phyloP scores from a whole-genome alignment of 2,329 filamentous ascomycete genomes.

The Colletotrichum neosansevieriae region DNA sequence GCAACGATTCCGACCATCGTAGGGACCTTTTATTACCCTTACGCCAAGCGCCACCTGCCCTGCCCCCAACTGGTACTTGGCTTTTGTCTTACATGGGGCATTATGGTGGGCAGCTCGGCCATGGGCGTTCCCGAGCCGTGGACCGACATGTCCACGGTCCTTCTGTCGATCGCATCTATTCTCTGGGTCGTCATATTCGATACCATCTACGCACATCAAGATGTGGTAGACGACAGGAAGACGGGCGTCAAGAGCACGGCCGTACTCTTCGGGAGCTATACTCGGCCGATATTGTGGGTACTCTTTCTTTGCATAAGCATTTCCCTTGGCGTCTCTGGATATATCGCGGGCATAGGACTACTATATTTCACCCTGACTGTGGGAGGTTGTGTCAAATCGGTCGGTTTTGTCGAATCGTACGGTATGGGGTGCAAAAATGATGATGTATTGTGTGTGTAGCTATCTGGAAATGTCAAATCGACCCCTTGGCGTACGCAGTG shows the following conservation, averaged over 20 bases:
- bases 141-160: slow-evolving; percentile 43
- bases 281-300: background rate
- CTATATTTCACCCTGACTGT: background rate
- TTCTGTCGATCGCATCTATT: slow-evolving; percentile 46
- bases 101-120: slow-evolving; percentile 46
- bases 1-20: slow-evolving; percentile 45
- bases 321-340: background rate
- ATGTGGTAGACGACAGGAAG: slow-evolving; percentile 49
- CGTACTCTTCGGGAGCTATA: slow-evolving; percentile 44
- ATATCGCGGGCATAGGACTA: background rate
- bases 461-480: no score
- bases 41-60: slow-evolving; percentile 52
- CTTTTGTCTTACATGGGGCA: slow-evolving; percentile 48
- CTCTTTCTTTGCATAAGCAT: background rate
- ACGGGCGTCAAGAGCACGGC: slow-evolving; percentile 50
- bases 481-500: no score
- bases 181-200: slow-evolving; percentile 52
- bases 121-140: slow-evolving; percentile 43
- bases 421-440: no score
- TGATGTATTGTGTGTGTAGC: no score
- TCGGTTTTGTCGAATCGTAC: no score
- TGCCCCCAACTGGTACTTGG: slow-evolving; percentile 52
- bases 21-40: slow-evolving; percentile 49
- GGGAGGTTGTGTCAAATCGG: background rate
- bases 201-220: slow-evolving; percentile 53